Evolutionary conservation across 345 rosid species (phyloP).

Genomic region (Garcia nutans): DNA sequence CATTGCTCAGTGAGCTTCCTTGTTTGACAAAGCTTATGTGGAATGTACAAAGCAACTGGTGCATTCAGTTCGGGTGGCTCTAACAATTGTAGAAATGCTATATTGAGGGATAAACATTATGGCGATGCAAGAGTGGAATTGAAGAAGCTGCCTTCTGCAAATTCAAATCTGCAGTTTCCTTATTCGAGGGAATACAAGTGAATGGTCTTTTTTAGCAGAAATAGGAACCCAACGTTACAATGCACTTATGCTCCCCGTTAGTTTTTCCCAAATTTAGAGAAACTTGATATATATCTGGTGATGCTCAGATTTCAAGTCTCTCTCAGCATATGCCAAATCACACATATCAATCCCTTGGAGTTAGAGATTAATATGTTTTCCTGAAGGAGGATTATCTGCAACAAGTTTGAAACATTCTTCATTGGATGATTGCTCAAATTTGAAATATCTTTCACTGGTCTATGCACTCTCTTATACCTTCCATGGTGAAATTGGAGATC

Average conservation of each 20-base stretch:
- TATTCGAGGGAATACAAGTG: constrained; percentile 2
- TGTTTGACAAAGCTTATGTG: constrained; percentile 1
- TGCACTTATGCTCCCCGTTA: constrained; percentile 6
- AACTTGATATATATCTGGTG: not conserved
- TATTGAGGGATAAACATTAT: not conserved
- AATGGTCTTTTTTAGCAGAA: not conserved
- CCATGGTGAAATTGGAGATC: constrained; percentile 1
- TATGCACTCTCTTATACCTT: constrained; percentile 16
- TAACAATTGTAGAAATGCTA: not conserved
- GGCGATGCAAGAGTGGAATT: not conserved
- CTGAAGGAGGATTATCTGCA: constrained; percentile 19
- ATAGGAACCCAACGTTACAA: not conserved
- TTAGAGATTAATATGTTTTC: not conserved
- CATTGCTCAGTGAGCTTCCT: constrained; percentile 16
- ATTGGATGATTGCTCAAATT: constrained; percentile 4
- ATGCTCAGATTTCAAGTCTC: constrained; percentile 5
- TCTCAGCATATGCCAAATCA: not conserved
- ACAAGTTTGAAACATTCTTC: constrained; percentile 7
- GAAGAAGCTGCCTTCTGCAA: not conserved
- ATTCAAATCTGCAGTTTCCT: not conserved
- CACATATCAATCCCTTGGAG: not conserved
- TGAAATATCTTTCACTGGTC: not conserved
- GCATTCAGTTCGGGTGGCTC: constrained; percentile 11
- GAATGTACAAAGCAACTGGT: constrained; percentile 8
- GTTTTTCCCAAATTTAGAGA: constrained; percentile 2